Base-by-base conservation (phyloP, 768 basidiomycete species). In the Suillus subaureus region DNA sequence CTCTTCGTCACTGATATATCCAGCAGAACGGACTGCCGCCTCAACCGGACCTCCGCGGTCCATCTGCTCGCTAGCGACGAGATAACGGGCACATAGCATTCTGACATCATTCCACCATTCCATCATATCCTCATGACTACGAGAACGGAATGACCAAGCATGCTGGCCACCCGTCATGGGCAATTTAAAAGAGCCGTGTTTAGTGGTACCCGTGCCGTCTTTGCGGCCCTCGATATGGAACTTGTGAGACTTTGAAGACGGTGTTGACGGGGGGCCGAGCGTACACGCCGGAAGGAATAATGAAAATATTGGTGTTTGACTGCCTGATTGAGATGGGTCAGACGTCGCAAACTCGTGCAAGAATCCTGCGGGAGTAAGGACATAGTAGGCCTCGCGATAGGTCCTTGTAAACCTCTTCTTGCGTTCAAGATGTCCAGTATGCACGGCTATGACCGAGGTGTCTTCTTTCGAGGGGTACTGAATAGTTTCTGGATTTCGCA, bases 71-170 rank as follows among this genome's bases (percentile, higher is more conserved):
- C 91, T 93, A 40, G 96, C 95, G 47, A 99, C 94, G 62, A 99
- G 84, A 75, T 97, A 98, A 67, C 94, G 79, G 26, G 96, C 94
- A 71, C 95, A 96, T 47, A 97, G 81, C 94, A 96, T 96, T 67
- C 93, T 79, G 47, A 96, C 83, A 74, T 99, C 97, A 74, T 99
- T 99, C 97, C 97, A 99, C 94, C 97, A 97, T 80, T 99, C 97
- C 94, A 98, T 94, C 94, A 98, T 95, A 70, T 98, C 97, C 68
- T 99, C 97, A 69, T 92, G 87, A 65, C 89, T 91, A 66, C 97
- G 81, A 55, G 92, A 86, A 42, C 95, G 85, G 84, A 99, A 99
- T 58, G 89, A 92, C 89, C 92, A 99, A 35, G 93, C 93, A 71
- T 87, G 84, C 62, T 86, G 80, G 28, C 82, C 75, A 31, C 69